Conservation (phyloP, 2,329 filamentous ascomycete species). For the Geosmithia putterillii region DNA sequence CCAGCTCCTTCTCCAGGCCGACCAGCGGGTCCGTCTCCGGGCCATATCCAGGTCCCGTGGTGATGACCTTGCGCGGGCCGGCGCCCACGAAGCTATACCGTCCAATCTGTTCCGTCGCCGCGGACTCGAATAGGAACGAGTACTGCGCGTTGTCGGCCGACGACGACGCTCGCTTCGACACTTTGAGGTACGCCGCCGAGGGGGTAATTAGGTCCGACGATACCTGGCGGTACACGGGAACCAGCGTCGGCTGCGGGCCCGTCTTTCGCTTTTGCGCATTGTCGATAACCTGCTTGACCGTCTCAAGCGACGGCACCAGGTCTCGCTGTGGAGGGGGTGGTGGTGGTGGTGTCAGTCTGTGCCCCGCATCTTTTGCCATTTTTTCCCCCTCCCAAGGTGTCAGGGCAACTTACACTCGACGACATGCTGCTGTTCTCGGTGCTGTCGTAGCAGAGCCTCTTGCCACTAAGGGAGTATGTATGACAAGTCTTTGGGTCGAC, state of each 20-base stretch:
- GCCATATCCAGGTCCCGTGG: slow-evolving; percentile 80
- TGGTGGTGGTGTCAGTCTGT: neutral
- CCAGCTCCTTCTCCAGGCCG: slow-evolving; percentile 67
- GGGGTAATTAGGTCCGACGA: slow-evolving; percentile 89
- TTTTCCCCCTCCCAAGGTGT: neutral
- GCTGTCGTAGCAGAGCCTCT: no score
- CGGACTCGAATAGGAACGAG: slow-evolving; percentile 93
- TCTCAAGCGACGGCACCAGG: slow-evolving; percentile 32
- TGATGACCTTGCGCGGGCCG: slow-evolving; percentile 66
- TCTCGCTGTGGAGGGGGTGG: slow-evolving; percentile 18
- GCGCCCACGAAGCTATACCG: slow-evolving; percentile 93
- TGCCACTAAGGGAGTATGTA: no score
- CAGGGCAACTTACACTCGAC: slow-evolving; percentile 1
- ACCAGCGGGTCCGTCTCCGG: slow-evolving; percentile 75
- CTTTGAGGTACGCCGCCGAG: slow-evolving; percentile 88
- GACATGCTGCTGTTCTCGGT: neutral
- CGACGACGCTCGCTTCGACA: slow-evolving; percentile 55
- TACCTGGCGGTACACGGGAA: slow-evolving; percentile 74
- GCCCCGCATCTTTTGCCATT: neutral
- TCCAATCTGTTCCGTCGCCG: slow-evolving; percentile 84
- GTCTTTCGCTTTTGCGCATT: slow-evolving; percentile 15
- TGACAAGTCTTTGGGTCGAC: no score
- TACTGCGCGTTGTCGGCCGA: slow-evolving; percentile 33
- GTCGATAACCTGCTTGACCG: slow-evolving; percentile 28
- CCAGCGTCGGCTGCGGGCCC: slow-evolving; percentile 47